phyloP scores from a whole-genome alignment of 1,284 basidiomycete genomes.

The Microbotryomycetes sp. region DNA sequence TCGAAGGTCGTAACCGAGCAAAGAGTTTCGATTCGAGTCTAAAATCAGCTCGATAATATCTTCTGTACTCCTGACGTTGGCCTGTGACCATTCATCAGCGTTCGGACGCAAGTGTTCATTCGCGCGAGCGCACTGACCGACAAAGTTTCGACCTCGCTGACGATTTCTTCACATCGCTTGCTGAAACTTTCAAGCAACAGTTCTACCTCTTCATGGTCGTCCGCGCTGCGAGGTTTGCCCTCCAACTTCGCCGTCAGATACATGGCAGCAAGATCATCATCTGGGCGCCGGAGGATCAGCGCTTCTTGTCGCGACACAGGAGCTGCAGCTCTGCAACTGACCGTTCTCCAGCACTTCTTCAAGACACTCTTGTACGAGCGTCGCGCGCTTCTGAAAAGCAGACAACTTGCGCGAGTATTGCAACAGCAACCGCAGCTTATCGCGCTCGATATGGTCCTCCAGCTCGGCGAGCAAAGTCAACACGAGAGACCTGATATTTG shows the following conservation, averaged over 20 bases:
- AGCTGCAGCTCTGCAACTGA: slow-evolving; percentile 39
- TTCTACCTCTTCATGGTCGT: slow-evolving; percentile 90
- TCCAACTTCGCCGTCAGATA: slow-evolving; percentile 75
- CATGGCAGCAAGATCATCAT: slow-evolving; percentile 88
- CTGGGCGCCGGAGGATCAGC: slow-evolving; percentile 43
- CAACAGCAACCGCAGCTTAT: slow-evolving; percentile 79
- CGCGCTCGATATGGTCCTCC: slow-evolving; percentile 86
- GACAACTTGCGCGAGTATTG: slow-evolving; percentile 81
- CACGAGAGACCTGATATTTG: slow-evolving; percentile 77
- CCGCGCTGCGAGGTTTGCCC: slow-evolving; percentile 49
- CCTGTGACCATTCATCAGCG: slow-evolving; percentile 45
- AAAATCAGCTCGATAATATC: slow-evolving; percentile 96
- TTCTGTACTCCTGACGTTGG: slow-evolving; percentile 89
- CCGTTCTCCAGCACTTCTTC: slow-evolving; percentile 87
- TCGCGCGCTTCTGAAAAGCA: slow-evolving; percentile 80
- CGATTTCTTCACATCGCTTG: slow-evolving; percentile 93
- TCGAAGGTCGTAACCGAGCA: slow-evolving; percentile 85
- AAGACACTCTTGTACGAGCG: slow-evolving; percentile 75
- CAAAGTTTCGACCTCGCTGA: slow-evolving; percentile 81
- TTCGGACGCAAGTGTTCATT: background rate
- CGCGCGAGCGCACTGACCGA: slow-evolving; percentile 50
- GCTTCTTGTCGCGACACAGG: background rate
- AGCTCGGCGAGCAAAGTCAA: slow-evolving; percentile 80
- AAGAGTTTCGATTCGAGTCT: slow-evolving; percentile 88
- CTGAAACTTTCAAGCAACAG: slow-evolving; percentile 85